Conservation (phyloP, 2,329 filamentous ascomycete genomes). For the Xylaria sp. region DNA sequence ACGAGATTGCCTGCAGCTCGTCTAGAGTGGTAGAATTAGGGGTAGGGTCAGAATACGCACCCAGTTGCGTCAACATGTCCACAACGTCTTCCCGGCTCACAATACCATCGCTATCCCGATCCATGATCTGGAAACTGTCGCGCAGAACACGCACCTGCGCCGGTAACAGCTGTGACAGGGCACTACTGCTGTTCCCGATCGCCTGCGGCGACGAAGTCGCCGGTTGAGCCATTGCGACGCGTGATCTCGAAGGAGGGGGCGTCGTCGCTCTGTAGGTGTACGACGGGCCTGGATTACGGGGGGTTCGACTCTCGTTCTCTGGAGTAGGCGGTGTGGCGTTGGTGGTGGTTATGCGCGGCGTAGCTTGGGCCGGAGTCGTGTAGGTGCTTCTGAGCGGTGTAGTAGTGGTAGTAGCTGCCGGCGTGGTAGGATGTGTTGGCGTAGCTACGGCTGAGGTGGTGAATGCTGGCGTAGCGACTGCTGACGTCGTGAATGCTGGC, state of each 20-base stretch:
- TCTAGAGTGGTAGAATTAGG: neutral
- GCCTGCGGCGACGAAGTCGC: conserved; percentile 30
- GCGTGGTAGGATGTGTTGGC: too few species aligned
- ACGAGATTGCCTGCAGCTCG: neutral
- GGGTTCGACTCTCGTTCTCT: conserved; percentile 20
- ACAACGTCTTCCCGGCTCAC: conserved; percentile 79
- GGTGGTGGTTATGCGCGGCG: too few species aligned
- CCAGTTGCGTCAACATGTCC: conserved; percentile 82
- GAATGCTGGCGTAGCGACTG: too few species aligned
- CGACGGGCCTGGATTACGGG: neutral
- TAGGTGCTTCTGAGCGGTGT: conserved; percentile 22
- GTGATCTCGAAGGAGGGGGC: conserved; percentile 32
- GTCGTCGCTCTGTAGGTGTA: conserved; percentile 26
- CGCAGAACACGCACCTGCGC: conserved; percentile 81
- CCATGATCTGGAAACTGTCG: conserved; percentile 89
- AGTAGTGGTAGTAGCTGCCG: conserved; percentile 17
- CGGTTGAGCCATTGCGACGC: conserved; percentile 32
- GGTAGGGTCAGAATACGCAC: conserved; percentile 38
- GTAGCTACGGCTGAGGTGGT: too few species aligned
- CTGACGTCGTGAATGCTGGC: too few species aligned
- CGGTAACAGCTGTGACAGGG: conserved; percentile 69
- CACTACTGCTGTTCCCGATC: conserved; percentile 46
- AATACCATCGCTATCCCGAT: conserved; percentile 78
- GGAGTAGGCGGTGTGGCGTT: conserved; percentile 16
- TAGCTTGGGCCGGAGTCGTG: too few species aligned